Evolutionary conservation across 2,329 filamentous ascomycete species (phyloP).

Genomic region (Penicillium rolfsii): DNA sequence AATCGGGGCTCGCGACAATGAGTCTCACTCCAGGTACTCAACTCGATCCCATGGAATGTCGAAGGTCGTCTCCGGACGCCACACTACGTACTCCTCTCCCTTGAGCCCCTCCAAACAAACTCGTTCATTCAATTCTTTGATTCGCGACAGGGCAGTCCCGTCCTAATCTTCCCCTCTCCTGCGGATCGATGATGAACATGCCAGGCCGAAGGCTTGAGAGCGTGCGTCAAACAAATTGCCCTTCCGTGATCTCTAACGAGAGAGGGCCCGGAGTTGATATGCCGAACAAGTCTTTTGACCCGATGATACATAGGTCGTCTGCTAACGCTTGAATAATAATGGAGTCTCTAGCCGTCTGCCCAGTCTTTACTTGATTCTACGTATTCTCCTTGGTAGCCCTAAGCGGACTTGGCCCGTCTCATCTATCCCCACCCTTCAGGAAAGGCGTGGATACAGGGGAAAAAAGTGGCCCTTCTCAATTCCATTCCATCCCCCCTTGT

Average conservation of each 20-base stretch:
- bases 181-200: slow-evolving; percentile 11
- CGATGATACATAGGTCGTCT: slow-evolving; percentile 8
- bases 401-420: slow-evolving; percentile 23
- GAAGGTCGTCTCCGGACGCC: neutral
- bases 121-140: neutral
- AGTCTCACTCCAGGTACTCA: neutral
- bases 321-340: neutral
- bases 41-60: slow-evolving; percentile 11
- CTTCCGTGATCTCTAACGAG: slow-evolving; percentile 5
- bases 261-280: slow-evolving; percentile 5
- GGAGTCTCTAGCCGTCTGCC: slow-evolving; percentile 1
- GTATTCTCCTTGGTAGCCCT: slow-evolving; percentile 13
- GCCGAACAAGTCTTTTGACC: neutral
- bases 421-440: slow-evolving; percentile 18
- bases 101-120: neutral
- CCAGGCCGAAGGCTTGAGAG: neutral
- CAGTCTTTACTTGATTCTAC: slow-evolving; percentile 23
- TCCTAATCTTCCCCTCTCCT: neutral
- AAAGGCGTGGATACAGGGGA: slow-evolving; percentile 2
- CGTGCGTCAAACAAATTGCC: slow-evolving; percentile 13
- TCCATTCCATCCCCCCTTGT: slow-evolving; percentile 4
- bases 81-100: neutral
- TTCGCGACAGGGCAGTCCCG: neutral
- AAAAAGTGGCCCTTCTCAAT: slow-evolving; percentile 6
- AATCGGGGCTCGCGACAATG: neutral